These are phyloP conservation scores for Fraxinus sp. DNA, from an alignment of 305 asterid genomes.

Conservation along the genomic window DNA sequence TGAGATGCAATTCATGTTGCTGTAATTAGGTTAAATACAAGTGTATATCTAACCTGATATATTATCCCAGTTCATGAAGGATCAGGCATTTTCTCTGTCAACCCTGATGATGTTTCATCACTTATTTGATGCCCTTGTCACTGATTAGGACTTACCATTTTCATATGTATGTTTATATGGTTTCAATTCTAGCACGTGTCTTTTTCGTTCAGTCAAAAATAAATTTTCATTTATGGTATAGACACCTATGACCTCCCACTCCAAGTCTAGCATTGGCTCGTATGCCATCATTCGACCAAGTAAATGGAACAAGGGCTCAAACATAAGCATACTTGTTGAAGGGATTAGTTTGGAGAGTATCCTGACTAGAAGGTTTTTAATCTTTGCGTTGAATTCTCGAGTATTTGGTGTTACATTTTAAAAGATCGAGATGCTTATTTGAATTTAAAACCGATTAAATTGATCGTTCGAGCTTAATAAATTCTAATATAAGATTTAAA, in stretches of 20 bases:
- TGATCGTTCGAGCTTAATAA: not conserved
- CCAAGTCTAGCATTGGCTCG: not conserved
- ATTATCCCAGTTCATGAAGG: not conserved
- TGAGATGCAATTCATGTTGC: conserved; percentile 23
- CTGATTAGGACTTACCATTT: not conserved
- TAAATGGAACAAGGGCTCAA: conserved; percentile 63
- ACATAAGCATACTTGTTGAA: not conserved
- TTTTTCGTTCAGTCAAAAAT: not conserved
- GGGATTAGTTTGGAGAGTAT: not conserved
- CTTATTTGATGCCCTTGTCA: not conserved
- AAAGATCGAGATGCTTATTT: not conserved
- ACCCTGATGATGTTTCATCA: not conserved
- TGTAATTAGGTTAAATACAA: conserved; percentile 30
- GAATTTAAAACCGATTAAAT: not conserved
- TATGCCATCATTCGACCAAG: conserved; percentile 51
- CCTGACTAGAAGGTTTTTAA: not conserved
- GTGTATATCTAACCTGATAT: conserved; percentile 12
- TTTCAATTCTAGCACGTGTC: not conserved
- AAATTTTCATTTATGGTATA: not conserved
- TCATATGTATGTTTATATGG: not conserved
- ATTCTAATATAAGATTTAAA: not conserved
- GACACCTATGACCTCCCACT: not conserved
- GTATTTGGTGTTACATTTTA: not conserved
- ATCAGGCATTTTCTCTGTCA: not conserved
- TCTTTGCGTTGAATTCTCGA: not conserved